Conservation (phyloP, 129 eudicot genomes). For the Centaurea solstitialis region DNA sequence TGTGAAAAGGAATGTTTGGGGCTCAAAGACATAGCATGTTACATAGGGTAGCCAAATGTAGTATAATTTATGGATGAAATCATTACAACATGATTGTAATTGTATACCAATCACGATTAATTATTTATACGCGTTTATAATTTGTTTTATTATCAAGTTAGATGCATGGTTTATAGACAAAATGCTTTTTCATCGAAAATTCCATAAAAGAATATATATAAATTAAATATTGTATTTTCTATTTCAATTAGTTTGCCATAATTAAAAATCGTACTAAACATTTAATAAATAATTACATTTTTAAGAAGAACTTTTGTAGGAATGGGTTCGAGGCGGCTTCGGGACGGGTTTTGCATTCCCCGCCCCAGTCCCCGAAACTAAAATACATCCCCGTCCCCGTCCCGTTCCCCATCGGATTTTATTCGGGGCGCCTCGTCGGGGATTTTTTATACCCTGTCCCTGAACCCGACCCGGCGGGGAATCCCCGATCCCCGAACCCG, state of each 20-base stretch:
- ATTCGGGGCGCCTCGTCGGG: too few species aligned
- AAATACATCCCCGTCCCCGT: too few species aligned
- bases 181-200: not conserved
- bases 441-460: too few species aligned
- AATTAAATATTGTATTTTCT: not conserved
- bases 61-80: constrained; percentile 15
- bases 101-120: not conserved
- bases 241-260: not conserved
- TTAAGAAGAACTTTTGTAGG: too few species aligned
- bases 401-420: too few species aligned
- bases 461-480: too few species aligned
- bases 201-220: not conserved
- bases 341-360: too few species aligned
- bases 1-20: constrained; percentile 28
- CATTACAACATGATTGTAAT: not conserved
- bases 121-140: not conserved
- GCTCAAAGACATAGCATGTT: constrained; percentile 35
- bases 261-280: not conserved
- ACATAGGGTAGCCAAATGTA: constrained; percentile 20
- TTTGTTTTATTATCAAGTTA: not conserved
- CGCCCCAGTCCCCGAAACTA: too few species aligned
- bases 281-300: too few species aligned
- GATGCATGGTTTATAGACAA: not conserved
- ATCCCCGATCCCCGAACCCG: too few species aligned
- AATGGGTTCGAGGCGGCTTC: too few species aligned